These are phyloP conservation scores for Trichoderma brevicompactum DNA, from an alignment of 2,329 filamentous ascomycete species.

Conservation along the genomic window DNA sequence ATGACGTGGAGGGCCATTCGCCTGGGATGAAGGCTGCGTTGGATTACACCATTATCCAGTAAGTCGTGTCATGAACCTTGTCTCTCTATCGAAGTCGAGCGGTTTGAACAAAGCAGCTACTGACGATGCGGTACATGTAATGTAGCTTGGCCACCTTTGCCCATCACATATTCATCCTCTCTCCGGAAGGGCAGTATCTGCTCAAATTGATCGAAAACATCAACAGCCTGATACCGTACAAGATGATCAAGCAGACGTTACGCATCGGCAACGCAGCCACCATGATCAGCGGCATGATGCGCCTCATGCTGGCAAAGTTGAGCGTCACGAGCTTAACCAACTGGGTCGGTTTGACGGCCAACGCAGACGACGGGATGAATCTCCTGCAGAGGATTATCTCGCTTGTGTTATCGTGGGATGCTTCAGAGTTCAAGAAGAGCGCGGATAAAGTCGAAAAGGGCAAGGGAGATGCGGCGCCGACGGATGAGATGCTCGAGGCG, in stretches of 20 bases:
- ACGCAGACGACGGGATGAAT: constrained; percentile 79
- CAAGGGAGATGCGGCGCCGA: constrained; percentile 54
- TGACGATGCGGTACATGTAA: constrained; percentile 24
- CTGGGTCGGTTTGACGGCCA: constrained; percentile 74
- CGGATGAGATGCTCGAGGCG: constrained; percentile 63
- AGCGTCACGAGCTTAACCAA: constrained; percentile 76
- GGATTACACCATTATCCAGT: constrained; percentile 73
- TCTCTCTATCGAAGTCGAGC: too few species aligned
- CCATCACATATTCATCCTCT: constrained; percentile 73
- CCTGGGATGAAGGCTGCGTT: constrained; percentile 65
- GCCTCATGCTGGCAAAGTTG: constrained; percentile 75
- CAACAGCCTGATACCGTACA: constrained; percentile 73
- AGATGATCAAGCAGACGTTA: constrained; percentile 72
- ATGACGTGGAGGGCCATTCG: constrained; percentile 67
- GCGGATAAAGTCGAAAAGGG: constrained; percentile 67
- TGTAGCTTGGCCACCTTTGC: constrained; percentile 71
- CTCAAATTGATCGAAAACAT: constrained; percentile 71
- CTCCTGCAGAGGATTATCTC: constrained; percentile 77
- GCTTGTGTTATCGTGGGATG: constrained; percentile 74
- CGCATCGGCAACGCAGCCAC: constrained; percentile 78
- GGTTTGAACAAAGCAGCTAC: not conserved
- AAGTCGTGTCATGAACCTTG: constrained; percentile 39
- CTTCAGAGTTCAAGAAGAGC: constrained; percentile 68
- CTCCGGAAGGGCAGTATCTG: constrained; percentile 75
- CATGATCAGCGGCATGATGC: constrained; percentile 78